phyloP scores from a whole-genome alignment of 2,329 filamentous ascomycete genomes.

The Trichophyton simii region DNA sequence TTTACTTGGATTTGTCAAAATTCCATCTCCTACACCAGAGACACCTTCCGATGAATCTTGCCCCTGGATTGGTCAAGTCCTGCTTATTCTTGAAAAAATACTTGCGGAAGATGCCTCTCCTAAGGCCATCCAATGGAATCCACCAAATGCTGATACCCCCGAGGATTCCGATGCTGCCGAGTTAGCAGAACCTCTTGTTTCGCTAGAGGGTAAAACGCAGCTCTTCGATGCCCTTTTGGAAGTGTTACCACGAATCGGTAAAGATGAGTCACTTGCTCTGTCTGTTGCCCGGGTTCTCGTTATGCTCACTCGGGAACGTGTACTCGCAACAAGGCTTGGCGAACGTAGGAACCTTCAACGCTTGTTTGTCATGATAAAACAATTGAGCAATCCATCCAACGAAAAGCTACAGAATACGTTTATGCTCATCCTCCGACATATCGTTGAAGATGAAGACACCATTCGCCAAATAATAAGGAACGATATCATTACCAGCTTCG shows the following conservation, averaged over 20 bases:
- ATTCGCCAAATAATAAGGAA: conserved; percentile 83
- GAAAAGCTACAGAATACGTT: conserved; percentile 62
- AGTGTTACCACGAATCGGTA: conserved; percentile 72
- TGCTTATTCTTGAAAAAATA: conserved; percentile 80
- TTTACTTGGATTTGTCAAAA: conserved; percentile 66
- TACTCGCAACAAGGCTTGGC: conserved; percentile 61
- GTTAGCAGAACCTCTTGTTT: conserved; percentile 50
- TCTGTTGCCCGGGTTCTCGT: conserved; percentile 74
- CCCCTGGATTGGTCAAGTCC: conserved; percentile 81
- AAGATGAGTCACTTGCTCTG: conserved; percentile 72
- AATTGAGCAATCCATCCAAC: conserved; percentile 67
- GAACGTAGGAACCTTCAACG: conserved; percentile 82
- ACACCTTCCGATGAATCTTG: conserved; percentile 65
- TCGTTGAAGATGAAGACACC: conserved; percentile 86
- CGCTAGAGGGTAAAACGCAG: conserved; percentile 51
- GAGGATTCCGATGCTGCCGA: conserved; percentile 36
- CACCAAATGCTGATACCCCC: conserved; percentile 37
- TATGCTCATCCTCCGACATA: conserved; percentile 77
- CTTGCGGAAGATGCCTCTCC: conserved; percentile 83
- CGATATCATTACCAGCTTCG: conserved; percentile 71
- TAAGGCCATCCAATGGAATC: conserved; percentile 57
- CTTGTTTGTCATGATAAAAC: conserved; percentile 89
- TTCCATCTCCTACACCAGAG: conserved; percentile 41
- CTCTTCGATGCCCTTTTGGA: conserved; percentile 71
- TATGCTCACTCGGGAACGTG: conserved; percentile 69